These are phyloP conservation scores for Leccinum arenicola DNA, from an alignment of 768 basidiomycete genomes.

Conservation along the genomic window DNA sequence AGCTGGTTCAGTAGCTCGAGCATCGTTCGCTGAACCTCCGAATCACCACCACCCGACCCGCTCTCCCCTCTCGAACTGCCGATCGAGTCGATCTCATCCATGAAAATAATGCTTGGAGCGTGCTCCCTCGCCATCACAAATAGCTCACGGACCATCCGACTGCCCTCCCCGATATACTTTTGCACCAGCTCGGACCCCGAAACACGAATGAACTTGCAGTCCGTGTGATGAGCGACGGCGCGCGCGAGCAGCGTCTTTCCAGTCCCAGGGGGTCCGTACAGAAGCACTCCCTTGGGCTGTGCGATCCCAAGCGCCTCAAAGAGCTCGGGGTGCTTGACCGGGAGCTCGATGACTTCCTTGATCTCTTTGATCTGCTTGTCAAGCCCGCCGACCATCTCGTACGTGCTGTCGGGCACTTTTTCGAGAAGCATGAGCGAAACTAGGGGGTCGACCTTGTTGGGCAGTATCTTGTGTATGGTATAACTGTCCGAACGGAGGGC, in stretches of 20 bases:
- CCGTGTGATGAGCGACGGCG: constrained; percentile 96
- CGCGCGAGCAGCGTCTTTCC: constrained; percentile 26
- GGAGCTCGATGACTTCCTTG: constrained; percentile 97
- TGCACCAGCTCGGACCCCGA: background rate
- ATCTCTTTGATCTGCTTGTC: constrained; percentile 99
- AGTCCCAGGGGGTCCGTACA: background rate
- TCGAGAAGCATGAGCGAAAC: constrained; percentile 99
- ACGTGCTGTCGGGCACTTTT: constrained; percentile 98
- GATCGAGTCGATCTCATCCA: constrained; percentile 99
- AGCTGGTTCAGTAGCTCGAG: background rate
- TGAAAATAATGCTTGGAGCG: constrained; percentile 98
- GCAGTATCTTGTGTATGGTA: constrained; percentile 93
- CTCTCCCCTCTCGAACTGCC: constrained; percentile 87
- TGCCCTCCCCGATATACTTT: constrained; percentile 22
- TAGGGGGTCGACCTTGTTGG: constrained; percentile 97
- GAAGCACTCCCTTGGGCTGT: background rate
- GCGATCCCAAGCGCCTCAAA: constrained; percentile 81
- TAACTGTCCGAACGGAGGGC: constrained; percentile 96
- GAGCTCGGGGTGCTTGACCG: constrained; percentile 95
- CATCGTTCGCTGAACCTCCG: constrained; percentile 51
- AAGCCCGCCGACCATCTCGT: constrained; percentile 99
- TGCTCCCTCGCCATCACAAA: constrained; percentile 99
- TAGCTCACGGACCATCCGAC: constrained; percentile 93
- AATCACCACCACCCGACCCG: constrained; percentile 77
- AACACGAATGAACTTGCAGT: constrained; percentile 72